A percentile compares a stretch with the other conserved stretches of the same genome.
Evolutionary conservation across 257 asterid species (phyloP).

Genomic region (Euphrasia confusa): DNA sequence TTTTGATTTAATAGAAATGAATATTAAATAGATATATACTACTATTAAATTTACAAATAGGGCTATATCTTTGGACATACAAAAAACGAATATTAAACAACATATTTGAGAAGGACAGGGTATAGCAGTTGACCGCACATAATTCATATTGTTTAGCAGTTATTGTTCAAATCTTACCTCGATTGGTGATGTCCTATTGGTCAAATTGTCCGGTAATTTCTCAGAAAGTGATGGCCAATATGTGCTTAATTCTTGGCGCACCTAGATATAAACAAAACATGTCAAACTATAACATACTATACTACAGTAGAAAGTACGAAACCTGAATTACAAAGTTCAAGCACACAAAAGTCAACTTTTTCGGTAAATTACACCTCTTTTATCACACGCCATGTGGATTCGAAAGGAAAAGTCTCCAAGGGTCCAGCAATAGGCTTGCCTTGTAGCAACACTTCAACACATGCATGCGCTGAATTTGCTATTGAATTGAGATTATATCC

Average conservation of each 20-base stretch:
- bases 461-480: constrained; percentile 72
- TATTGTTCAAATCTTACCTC: constrained; percentile 30
- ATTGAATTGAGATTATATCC: constrained; percentile 81
- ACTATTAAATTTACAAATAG: no score
- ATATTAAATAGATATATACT: no score
- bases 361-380: constrained; percentile 39
- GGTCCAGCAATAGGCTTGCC: constrained; percentile 52
- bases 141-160: constrained; percentile 1
- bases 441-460: constrained; percentile 64
- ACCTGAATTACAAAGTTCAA: neutral
- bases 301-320: neutral
- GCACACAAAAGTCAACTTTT: neutral
- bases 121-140: neutral
- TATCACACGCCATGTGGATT: constrained; percentile 86
- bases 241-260: constrained; percentile 49
- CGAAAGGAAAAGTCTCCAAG: constrained; percentile 61
- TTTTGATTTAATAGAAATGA: no score
- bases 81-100: no score
- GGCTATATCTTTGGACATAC: no score
- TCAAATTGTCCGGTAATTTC: constrained; percentile 44
- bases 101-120: neutral
- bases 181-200: constrained; percentile 33
- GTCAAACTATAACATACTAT: neutral
- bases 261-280: constrained; percentile 35
- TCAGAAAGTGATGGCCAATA: constrained; percentile 71